These are phyloP conservation scores for Arthroderma sp. DNA, from an alignment of 2,329 filamentous ascomycete species.

Conservation along the genomic window DNA sequence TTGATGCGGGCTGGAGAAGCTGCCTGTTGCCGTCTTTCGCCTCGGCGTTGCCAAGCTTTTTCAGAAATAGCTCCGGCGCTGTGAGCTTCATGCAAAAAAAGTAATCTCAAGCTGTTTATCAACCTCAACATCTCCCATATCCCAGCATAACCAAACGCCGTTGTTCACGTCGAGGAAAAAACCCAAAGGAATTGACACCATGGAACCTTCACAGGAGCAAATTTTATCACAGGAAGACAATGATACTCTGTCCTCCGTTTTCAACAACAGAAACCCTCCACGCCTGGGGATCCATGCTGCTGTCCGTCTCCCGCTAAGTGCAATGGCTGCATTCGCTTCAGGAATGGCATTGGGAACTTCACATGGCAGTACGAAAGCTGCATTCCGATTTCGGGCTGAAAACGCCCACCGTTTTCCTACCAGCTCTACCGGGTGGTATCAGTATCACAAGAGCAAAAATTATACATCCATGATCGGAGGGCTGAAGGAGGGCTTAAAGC, in stretches of 20 bases:
- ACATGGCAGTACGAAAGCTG: slow-evolving; percentile 60
- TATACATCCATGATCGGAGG: slow-evolving; percentile 73
- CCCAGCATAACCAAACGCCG: background rate
- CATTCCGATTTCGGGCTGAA: slow-evolving; percentile 82
- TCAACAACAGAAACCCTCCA: slow-evolving; percentile 27
- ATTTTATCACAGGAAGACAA: background rate
- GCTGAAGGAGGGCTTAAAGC: slow-evolving; percentile 62
- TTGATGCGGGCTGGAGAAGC: background rate
- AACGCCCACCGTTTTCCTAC: slow-evolving; percentile 87
- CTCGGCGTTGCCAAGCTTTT: background rate
- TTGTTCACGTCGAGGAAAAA: background rate
- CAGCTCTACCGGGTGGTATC: slow-evolving; percentile 77
- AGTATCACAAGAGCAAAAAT: slow-evolving; percentile 98
- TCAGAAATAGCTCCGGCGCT: background rate
- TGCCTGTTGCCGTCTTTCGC: background rate
- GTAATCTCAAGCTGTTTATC: too few species aligned
- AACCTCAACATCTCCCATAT: background rate
- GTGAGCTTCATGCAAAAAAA: background rate
- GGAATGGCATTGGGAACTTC: slow-evolving; percentile 59
- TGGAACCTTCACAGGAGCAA: background rate
- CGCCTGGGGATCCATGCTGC: slow-evolving; percentile 52
- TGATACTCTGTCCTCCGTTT: slow-evolving; percentile 18
- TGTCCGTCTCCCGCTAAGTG: slow-evolving; percentile 54
- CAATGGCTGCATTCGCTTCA: slow-evolving; percentile 51
- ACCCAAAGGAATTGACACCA: background rate